phyloP scores from a whole-genome alignment of 306 rosid genomes.

The Fagus crenata region DNA sequence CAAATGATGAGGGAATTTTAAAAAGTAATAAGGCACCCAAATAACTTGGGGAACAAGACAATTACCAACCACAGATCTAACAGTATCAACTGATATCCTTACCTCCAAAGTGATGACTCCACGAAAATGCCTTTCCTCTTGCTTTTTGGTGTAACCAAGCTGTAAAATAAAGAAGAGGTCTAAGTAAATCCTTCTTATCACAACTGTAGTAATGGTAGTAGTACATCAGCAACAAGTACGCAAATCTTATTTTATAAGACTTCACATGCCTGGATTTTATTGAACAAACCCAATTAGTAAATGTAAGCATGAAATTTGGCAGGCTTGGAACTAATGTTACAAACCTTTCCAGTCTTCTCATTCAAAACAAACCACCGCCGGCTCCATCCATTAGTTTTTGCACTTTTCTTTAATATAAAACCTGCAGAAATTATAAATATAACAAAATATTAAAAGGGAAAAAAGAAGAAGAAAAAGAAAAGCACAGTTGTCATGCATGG shows the following conservation, averaged over 20 bases:
- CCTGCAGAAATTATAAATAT: constrained; percentile 49
- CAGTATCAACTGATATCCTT: constrained; percentile 19
- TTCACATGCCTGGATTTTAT: neutral
- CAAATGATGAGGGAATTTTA: neutral
- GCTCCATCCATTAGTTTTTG: constrained; percentile 92
- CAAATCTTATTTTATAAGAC: neutral
- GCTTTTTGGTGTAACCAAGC: constrained; percentile 98
- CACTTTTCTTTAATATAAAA: constrained; percentile 81
- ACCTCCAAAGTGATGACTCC: constrained; percentile 97
- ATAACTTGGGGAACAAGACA: neutral
- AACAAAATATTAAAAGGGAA: neutral
- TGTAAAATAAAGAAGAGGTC: constrained; percentile 37
- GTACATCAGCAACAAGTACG: neutral
- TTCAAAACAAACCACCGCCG: constrained; percentile 96
- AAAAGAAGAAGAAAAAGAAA: no score
- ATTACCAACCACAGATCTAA: neutral
- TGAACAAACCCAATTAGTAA: constrained; percentile 2
- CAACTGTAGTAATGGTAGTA: constrained; percentile 14
- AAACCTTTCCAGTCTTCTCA: constrained; percentile 95
- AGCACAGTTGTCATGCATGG: neutral
- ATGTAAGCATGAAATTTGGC: neutral
- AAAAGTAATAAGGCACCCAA: neutral
- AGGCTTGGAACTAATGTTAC: constrained; percentile 22
- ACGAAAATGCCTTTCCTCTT: constrained; percentile 86
- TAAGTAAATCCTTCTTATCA: constrained; percentile 21